Percentiles rank a stretch among this genome's conserved stretches.
Evolutionary conservation across 306 rosid genomes (phyloP).

Genomic region (Vigna mungo): DNA sequence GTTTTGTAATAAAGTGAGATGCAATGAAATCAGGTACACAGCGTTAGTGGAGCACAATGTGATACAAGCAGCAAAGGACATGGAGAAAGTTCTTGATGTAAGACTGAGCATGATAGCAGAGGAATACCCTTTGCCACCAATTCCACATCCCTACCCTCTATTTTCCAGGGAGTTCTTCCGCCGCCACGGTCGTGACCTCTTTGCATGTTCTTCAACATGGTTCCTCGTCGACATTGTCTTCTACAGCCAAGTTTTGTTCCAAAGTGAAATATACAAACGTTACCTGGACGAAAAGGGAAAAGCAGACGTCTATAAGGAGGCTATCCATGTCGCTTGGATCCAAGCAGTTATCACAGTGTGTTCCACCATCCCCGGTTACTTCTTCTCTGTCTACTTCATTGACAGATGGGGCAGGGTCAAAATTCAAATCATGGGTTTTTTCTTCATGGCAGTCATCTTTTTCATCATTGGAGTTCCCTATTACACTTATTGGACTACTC

Average conservation of each 20-base stretch:
- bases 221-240: conserved; percentile 73
- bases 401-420: conserved; percentile 72
- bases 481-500: conserved; percentile 41
- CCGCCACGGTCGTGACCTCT: conserved; percentile 72
- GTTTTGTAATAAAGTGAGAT: no score
- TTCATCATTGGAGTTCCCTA: conserved; percentile 69
- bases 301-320: conserved; percentile 46
- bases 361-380: conserved; percentile 83
- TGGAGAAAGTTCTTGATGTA: conserved; percentile 74
- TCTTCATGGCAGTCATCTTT: conserved; percentile 61
- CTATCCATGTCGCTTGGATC: conserved; percentile 50
- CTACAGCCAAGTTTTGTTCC: conserved; percentile 79
- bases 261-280: conserved; percentile 54
- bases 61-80: conserved; percentile 73
- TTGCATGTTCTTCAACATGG: conserved; percentile 65
- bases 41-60: conserved; percentile 76
- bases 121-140: conserved; percentile 40
- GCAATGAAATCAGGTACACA: conserved; percentile 61
- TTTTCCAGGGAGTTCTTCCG: conserved; percentile 60
- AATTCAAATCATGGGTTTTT: conserved; percentile 72
- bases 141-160: conserved; percentile 43
- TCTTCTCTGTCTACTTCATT: conserved; percentile 70
- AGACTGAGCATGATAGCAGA: conserved; percentile 58
- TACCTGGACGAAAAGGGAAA: fast-evolving
- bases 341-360: conserved; percentile 67